phyloP scores from a whole-genome alignment of 208 protist genomes.

The Giardia muris region DNA sequence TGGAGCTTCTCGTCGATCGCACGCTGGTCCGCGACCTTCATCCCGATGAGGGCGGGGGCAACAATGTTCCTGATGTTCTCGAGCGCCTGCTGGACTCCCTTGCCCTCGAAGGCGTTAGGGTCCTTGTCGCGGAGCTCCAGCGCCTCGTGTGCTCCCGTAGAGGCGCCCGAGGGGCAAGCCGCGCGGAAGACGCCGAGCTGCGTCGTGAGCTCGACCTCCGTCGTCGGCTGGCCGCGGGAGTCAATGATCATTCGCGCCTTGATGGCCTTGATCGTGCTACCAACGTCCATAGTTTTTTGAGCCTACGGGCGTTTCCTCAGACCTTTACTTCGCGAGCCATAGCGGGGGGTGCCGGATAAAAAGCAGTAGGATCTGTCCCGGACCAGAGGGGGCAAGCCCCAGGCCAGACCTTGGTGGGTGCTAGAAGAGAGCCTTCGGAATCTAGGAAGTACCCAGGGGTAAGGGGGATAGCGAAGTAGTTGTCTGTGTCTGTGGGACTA shows the following conservation, averaged over 20 bases:
- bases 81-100: constrained; percentile 79
- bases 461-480: too few species aligned
- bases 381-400: too few species aligned
- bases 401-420: too few species aligned
- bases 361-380: too few species aligned
- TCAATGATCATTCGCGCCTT: constrained; percentile 61
- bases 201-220: constrained; percentile 83
- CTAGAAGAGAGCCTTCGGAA: too few species aligned
- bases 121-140: constrained; percentile 73
- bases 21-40: constrained; percentile 54
- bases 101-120: constrained; percentile 72
- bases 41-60: constrained; percentile 67
- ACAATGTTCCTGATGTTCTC: constrained; percentile 84
- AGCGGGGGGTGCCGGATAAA: too few species aligned
- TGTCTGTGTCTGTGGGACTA: too few species aligned
- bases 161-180: constrained; percentile 88
- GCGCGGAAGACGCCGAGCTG: constrained; percentile 72
- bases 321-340: too few species aligned
- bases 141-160: constrained; percentile 90
- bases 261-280: constrained; percentile 7
- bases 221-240: constrained; percentile 65
- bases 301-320: too few species aligned
- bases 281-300: not conserved
- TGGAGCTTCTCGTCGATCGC: constrained; percentile 75
- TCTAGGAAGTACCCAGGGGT: too few species aligned